These are phyloP conservation scores for Chalaropsis ovoidea DNA, from an alignment of 2,329 filamentous ascomycete species.

Conservation along the genomic window DNA sequence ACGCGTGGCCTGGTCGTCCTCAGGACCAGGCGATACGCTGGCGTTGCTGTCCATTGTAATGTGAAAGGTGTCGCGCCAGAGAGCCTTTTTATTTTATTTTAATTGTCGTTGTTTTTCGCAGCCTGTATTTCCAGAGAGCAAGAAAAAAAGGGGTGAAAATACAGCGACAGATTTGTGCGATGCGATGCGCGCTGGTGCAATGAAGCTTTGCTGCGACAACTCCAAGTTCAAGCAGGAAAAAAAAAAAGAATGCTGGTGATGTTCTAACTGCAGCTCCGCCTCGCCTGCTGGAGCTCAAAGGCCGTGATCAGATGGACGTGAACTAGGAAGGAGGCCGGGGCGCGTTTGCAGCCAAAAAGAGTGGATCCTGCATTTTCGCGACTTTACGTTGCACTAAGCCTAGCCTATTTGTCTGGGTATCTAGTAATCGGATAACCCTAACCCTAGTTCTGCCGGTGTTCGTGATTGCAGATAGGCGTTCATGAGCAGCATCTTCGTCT, in stretches of 20 bases:
- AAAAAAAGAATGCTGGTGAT: conserved; percentile 14
- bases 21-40: conserved; percentile 43
- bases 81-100: conserved; percentile 1
- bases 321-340: conserved; percentile 17
- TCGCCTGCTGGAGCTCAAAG: conserved; percentile 1
- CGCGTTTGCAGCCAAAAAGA: conserved; percentile 24
- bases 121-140: background rate
- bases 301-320: conserved; percentile 5
- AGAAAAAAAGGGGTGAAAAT: background rate
- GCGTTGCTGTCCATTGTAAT: conserved; percentile 43
- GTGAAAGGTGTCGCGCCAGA: background rate
- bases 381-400: conserved; percentile 11
- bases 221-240: background rate
- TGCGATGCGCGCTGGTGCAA: background rate
- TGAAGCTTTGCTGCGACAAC: background rate
- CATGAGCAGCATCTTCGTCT: background rate
- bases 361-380: conserved; percentile 25
- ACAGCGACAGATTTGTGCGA: background rate
- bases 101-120: background rate
- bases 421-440: too few relatives aligned
- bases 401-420: background rate
- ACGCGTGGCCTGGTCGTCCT: conserved; percentile 43
- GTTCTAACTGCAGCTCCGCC: background rate
- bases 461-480: background rate
- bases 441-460: background rate